phyloP scores from a whole-genome alignment of 1,284 basidiomycete species.

The Apiotrichum domesticum region DNA sequence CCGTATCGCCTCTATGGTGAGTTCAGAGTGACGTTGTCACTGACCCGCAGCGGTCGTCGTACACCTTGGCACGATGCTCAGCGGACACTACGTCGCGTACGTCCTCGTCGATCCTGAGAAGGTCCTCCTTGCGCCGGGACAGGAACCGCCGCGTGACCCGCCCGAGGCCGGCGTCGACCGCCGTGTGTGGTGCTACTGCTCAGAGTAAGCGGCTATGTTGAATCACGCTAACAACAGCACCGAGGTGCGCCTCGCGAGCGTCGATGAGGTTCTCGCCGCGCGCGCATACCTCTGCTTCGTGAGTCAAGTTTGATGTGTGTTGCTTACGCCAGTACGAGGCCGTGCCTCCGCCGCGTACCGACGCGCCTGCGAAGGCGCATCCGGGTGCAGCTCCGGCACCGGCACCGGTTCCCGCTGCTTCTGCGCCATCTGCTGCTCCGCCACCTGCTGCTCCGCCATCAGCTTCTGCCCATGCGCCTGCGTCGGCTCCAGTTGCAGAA shows the following conservation, averaged over 20 bases:
- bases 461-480: no score
- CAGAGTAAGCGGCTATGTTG: constrained; percentile 53
- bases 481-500: no score
- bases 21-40: constrained; percentile 19
- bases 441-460: no score
- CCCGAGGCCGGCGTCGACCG: constrained; percentile 22
- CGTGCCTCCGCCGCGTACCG: background rate
- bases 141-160: background rate
- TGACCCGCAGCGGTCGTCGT: constrained; percentile 66
- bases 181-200: constrained; percentile 82
- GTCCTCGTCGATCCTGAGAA: constrained; percentile 40
- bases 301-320: constrained; percentile 11
- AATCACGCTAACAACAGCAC: constrained; percentile 45
- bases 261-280: constrained; percentile 81
- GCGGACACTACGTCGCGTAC: constrained; percentile 79
- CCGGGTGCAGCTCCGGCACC: no score
- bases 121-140: constrained; percentile 21
- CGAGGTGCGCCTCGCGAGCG: constrained; percentile 64
- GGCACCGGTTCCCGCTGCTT: no score
- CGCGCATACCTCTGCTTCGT: constrained; percentile 71
- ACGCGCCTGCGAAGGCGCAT: no score
- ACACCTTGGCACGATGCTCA: constrained; percentile 79
- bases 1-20: constrained; percentile 43
- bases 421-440: no score
- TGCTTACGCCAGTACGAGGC: constrained; percentile 21